phyloP scores from a whole-genome alignment of 768 basidiomycete genomes.

The Roridomyces roridus region DNA sequence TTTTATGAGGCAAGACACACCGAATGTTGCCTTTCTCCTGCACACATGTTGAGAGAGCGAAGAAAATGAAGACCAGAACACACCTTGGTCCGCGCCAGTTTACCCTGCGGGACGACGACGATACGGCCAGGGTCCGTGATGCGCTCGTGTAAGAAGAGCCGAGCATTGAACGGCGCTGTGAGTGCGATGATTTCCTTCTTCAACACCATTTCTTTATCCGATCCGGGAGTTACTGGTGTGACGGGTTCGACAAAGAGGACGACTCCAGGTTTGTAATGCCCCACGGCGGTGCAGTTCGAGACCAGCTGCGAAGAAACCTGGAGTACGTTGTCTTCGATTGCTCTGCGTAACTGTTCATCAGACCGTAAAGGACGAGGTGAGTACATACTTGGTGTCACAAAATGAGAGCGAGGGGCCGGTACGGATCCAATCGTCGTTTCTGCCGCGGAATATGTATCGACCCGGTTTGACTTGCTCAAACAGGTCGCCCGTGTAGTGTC shows the following conservation, averaged over 20 bases:
- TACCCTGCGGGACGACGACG: constrained; percentile 9
- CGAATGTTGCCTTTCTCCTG: no score
- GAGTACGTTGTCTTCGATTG: constrained; percentile 38
- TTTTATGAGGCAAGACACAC: no score
- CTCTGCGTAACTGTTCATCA: no score
- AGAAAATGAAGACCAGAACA: no score
- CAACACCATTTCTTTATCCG: constrained; percentile 10
- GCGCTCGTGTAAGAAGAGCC: constrained; percentile 33
- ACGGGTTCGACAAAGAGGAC: constrained; percentile 35
- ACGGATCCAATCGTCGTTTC: constrained; percentile 34
- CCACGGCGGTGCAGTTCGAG: constrained; percentile 37
- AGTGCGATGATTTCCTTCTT: constrained; percentile 32
- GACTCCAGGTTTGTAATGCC: constrained; percentile 34
- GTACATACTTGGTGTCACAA: constrained; percentile 31
- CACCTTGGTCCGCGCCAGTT: not conserved
- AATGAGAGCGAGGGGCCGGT: constrained; percentile 24
- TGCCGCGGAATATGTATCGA: constrained; percentile 30
- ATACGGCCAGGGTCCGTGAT: constrained; percentile 30
- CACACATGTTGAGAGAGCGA: no score
- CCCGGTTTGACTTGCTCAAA: constrained; percentile 31
- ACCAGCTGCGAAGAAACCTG: constrained; percentile 33
- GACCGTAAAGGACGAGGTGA: not conserved
- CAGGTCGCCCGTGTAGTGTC: constrained; percentile 31
- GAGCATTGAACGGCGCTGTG: constrained; percentile 30
- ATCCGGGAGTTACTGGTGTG: not conserved